phyloP scores from a whole-genome alignment of 768 basidiomycete genomes.

The Boletus edulis region DNA sequence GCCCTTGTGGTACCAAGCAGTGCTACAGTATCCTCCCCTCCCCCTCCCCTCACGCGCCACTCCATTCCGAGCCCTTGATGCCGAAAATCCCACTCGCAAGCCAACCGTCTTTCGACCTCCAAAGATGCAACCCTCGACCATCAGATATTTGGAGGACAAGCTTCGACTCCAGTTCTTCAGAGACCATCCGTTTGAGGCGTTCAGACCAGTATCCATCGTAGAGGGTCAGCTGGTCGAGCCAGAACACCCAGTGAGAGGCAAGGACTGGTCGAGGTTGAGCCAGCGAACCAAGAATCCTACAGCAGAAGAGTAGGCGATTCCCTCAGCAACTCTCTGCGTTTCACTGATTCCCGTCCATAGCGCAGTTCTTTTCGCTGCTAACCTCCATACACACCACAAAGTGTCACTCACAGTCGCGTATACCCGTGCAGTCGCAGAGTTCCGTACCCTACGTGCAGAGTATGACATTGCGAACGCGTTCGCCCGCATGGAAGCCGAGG shows the following conservation, averaged over 20 bases:
- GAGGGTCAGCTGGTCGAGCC: slow-evolving; percentile 63
- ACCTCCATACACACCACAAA: slow-evolving; percentile 64
- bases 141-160: slow-evolving; percentile 82
- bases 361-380: slow-evolving; percentile 75
- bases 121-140: slow-evolving; percentile 49
- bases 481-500: slow-evolving; percentile 77
- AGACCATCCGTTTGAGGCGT: slow-evolving; percentile 96
- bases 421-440: slow-evolving; percentile 74
- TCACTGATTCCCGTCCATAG: slow-evolving; percentile 41
- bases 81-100: slow-evolving; percentile 19
- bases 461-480: slow-evolving; percentile 73
- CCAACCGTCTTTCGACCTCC: slow-evolving; percentile 34
- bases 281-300: slow-evolving; percentile 82
- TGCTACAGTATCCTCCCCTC: slow-evolving; percentile 85
- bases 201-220: slow-evolving; percentile 72
- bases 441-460: slow-evolving; percentile 83
- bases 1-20: slow-evolving; percentile 84
- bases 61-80: slow-evolving; percentile 48
- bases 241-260: slow-evolving; percentile 55
- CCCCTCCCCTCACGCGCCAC: slow-evolving; percentile 77
- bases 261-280: slow-evolving; percentile 71
- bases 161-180: slow-evolving; percentile 88
- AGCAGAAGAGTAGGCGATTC: slow-evolving; percentile 79
- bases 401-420: slow-evolving; percentile 79
- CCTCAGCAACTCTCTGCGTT: background rate